These are phyloP conservation scores for Boechera retrofracta DNA, from an alignment of 345 rosid species.

Conservation along the genomic window DNA sequence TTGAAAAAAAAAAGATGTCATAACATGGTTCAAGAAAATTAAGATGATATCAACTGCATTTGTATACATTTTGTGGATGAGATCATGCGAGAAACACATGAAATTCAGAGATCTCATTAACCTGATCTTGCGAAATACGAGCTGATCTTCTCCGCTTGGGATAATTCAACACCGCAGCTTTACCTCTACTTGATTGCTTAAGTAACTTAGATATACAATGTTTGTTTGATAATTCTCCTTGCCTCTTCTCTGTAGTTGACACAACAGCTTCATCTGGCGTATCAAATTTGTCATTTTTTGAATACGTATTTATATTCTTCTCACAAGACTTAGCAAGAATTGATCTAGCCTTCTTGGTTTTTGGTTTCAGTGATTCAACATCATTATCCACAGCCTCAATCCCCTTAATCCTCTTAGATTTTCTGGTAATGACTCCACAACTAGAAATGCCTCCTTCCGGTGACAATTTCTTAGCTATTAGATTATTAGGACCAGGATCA, in stretches of 20 bases:
- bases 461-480: slow-evolving; percentile 39
- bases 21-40: too few relatives aligned
- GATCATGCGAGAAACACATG: too few relatives aligned
- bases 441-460: slow-evolving; percentile 32
- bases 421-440: slow-evolving; percentile 48
- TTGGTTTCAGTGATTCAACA: slow-evolving; percentile 38
- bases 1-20: too few relatives aligned
- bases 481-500: slow-evolving; percentile 35
- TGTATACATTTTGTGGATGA: too few relatives aligned
- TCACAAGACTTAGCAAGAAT: slow-evolving; percentile 37
- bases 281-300: slow-evolving; percentile 37
- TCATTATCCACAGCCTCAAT: slow-evolving; percentile 44
- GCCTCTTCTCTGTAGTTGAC: slow-evolving; percentile 35
- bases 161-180: slow-evolving; percentile 39
- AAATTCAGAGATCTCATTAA: slow-evolving; percentile 18
- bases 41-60: too few relatives aligned
- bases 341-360: slow-evolving; percentile 52
- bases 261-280: slow-evolving; percentile 33
- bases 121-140: slow-evolving; percentile 44
- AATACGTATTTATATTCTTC: slow-evolving; percentile 26
- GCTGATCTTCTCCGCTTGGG: slow-evolving; percentile 65
- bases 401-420: slow-evolving; percentile 52
- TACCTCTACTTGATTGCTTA: slow-evolving; percentile 29
- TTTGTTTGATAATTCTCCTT: slow-evolving; percentile 26
- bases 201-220: slow-evolving; percentile 20